A percentile compares a stretch with the other conserved stretches of the same genome.
phyloP scores from a whole-genome alignment of 2,329 filamentous ascomycete genomes.

The Pseudopyrenochaeta lycopersici region DNA sequence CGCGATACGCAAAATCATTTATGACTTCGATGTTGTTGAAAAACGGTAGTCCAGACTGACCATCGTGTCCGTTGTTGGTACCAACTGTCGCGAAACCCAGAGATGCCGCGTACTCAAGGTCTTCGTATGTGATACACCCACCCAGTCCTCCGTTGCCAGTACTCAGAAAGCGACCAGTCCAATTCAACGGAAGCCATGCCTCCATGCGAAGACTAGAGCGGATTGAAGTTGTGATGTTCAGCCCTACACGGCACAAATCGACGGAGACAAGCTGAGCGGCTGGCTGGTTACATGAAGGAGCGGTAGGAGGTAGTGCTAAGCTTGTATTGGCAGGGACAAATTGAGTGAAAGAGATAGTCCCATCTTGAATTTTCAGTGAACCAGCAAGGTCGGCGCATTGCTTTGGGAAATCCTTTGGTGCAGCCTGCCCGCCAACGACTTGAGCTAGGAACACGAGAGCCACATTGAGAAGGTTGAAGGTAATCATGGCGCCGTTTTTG shows the following conservation, averaged over 20 bases:
- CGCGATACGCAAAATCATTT: constrained; percentile 59
- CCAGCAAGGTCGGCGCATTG: too few species aligned
- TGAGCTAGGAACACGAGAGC: too few species aligned
- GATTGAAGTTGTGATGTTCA: constrained; percentile 51
- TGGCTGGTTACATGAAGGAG: too few species aligned
- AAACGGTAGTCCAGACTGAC: constrained; percentile 56
- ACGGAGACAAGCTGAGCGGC: constrained; percentile 35
- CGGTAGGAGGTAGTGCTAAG: too few species aligned
- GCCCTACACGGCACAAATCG: constrained; percentile 53
- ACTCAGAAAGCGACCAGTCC: constrained; percentile 49
- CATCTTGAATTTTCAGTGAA: too few species aligned
- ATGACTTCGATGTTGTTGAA: constrained; percentile 58
- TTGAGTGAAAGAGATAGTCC: too few species aligned
- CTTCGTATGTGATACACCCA: constrained; percentile 51
- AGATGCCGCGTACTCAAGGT: constrained; percentile 49
- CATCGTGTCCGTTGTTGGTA: constrained; percentile 56
- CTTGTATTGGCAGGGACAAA: too few species aligned
- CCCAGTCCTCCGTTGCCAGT: constrained; percentile 52
- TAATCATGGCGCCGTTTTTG: too few species aligned
- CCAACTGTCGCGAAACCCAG: constrained; percentile 53
- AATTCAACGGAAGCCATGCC: constrained; percentile 55
- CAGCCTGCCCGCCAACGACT: too few species aligned
- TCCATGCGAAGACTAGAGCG: constrained; percentile 55
- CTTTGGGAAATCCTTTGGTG: too few species aligned
- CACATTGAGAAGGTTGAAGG: too few species aligned